phyloP scores from a whole-genome alignment of 2,329 filamentous ascomycete species.

The Ophiostoma tasmaniense region DNA sequence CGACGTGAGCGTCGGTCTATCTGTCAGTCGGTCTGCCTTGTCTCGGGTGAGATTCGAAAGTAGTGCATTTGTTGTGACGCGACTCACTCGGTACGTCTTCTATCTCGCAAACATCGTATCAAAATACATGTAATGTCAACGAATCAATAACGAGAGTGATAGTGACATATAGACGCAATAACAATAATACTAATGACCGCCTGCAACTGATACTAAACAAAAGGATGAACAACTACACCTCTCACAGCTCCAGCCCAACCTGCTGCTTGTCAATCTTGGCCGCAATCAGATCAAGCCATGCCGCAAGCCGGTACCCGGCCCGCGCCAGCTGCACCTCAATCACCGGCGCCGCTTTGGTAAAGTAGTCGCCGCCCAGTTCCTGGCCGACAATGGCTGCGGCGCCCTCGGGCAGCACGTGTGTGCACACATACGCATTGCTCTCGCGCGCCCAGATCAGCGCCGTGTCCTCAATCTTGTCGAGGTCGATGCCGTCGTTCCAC shows the following conservation, averaged over 20 bases:
- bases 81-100: too few species aligned
- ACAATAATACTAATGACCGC: too few species aligned
- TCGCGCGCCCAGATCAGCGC: conserved; percentile 57
- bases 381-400: conserved; percentile 47
- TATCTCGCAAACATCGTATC: too few species aligned
- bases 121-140: too few species aligned
- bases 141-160: too few species aligned
- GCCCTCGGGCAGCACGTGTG: conserved; percentile 55
- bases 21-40: too few species aligned
- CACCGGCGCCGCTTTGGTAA: conserved; percentile 52
- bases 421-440: conserved; percentile 54
- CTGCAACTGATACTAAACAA: too few species aligned
- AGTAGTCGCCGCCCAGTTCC: conserved; percentile 54
- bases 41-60: too few species aligned
- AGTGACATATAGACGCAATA: too few species aligned
- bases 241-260: neutral
- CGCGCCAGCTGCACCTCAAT: conserved; percentile 59
- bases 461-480: conserved; percentile 45
- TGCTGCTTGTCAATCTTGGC: conserved; percentile 27
- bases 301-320: conserved; percentile 59
- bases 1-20: too few species aligned
- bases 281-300: conserved; percentile 57
- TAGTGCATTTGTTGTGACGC: too few species aligned
- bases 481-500: conserved; percentile 50
- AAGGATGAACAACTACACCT: too few species aligned